Percentiles rank a stretch among this genome's conserved stretches.
These are phyloP conservation scores for Amphicarpaea edgeworthii DNA, from an alignment of 306 rosid genomes.

Conservation along the genomic window DNA sequence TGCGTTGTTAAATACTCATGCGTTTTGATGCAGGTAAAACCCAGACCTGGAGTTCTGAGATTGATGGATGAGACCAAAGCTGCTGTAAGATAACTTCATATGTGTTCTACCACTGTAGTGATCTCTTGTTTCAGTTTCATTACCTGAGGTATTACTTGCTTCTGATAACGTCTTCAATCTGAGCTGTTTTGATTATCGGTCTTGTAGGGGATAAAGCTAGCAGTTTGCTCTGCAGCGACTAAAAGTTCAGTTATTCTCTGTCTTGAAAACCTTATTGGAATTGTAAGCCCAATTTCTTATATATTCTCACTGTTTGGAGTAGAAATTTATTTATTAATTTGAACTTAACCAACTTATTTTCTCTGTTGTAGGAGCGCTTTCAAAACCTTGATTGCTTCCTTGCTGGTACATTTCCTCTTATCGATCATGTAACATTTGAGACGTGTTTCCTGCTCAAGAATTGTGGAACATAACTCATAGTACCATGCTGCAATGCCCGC, in stretches of 20 bases:
- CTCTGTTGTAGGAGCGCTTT: constrained; percentile 80
- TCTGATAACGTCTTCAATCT: constrained; percentile 9
- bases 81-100: constrained; percentile 67
- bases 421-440: constrained; percentile 32
- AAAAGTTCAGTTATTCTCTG: constrained; percentile 92
- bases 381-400: constrained; percentile 97
- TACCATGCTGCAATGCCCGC: neutral
- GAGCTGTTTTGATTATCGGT: constrained; percentile 17
- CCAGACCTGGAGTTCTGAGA: constrained; percentile 95
- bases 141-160: constrained; percentile 23
- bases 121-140: constrained; percentile 31
- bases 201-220: constrained; percentile 81
- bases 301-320: constrained; percentile 1
- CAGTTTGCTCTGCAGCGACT: constrained; percentile 98
- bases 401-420: constrained; percentile 70
- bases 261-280: constrained; percentile 89
- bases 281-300: constrained; percentile 57
- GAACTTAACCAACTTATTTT: constrained; percentile 36
- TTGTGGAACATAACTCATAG: constrained; percentile 11
- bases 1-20: constrained; percentile 7
- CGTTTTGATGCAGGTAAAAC: constrained; percentile 69
- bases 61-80: constrained; percentile 93
- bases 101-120: constrained; percentile 24
- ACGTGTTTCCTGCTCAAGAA: constrained; percentile 29
- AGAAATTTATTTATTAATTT: constrained; percentile 12